These are phyloP conservation scores for Coemansia sp. DNA, from an alignment of 192 early-diverging fungal genomes.

Conservation along the genomic window DNA sequence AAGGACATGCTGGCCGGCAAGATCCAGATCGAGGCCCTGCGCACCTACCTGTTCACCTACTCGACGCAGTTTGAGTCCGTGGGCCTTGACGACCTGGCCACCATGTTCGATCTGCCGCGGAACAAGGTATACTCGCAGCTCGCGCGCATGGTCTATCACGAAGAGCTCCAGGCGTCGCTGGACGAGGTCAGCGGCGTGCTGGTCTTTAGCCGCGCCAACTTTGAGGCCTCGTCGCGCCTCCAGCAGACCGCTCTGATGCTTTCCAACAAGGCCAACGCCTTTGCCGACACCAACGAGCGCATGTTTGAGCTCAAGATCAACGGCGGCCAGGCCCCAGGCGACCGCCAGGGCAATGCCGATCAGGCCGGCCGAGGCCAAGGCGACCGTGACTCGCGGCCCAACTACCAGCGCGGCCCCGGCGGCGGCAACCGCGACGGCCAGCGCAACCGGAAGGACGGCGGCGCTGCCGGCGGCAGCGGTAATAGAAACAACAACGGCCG, in stretches of 20 bases:
- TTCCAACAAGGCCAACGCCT: conserved; percentile 79
- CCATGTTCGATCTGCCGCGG: conserved; percentile 83
- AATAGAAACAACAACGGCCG: conserved; percentile 10
- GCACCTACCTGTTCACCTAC: conserved; percentile 95
- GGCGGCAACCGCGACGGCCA: conserved; percentile 21
- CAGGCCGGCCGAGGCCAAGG: conserved; percentile 32
- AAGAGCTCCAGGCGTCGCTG: conserved; percentile 86
- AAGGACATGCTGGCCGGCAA: conserved; percentile 87
- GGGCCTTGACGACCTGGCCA: conserved; percentile 73
- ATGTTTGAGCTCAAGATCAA: conserved; percentile 73
- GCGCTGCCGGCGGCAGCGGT: conserved; percentile 17
- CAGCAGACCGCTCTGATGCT: conserved; percentile 86
- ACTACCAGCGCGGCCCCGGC: conserved; percentile 41
- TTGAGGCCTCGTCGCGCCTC: conserved; percentile 65
- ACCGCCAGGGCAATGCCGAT: conserved; percentile 33
- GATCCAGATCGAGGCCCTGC: conserved; percentile 95
- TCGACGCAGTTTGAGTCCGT: conserved; percentile 88
- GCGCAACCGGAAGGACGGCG: conserved; percentile 15
- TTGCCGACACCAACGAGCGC: conserved; percentile 92
- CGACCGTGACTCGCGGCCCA: conserved; percentile 37
- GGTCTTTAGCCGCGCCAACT: conserved; percentile 74
- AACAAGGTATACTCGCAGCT: conserved; percentile 70
- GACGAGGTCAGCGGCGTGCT: conserved; percentile 80
- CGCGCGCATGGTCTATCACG: conserved; percentile 92
- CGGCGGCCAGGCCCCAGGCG: conserved; percentile 42